phyloP scores from a whole-genome alignment of 208 protist species.

The Crithidia acanthocephali region DNA sequence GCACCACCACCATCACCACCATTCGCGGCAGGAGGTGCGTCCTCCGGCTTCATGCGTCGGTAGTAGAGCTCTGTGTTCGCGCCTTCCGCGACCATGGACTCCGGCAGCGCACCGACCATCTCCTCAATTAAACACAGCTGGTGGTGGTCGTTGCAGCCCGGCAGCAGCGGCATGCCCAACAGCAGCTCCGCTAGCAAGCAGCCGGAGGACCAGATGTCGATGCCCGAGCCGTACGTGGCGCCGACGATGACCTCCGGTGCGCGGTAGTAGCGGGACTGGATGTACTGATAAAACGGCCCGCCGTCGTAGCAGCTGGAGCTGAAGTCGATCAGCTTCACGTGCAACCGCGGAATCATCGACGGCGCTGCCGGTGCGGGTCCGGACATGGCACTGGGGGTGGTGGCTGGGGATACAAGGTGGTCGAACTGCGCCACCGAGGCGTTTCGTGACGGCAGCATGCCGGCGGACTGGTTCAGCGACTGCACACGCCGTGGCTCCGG shows the following conservation, averaged over 20 bases:
- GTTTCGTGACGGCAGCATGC: constrained; percentile 11
- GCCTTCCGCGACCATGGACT: constrained; percentile 58
- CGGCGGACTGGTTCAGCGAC: constrained; percentile 33
- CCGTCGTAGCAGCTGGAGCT: constrained; percentile 95
- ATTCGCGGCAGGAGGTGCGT: not conserved
- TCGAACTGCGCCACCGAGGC: not conserved
- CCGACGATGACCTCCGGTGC: constrained; percentile 97
- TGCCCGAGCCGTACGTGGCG: constrained; percentile 85
- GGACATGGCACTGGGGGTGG: not conserved
- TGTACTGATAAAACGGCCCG: constrained; percentile 82
- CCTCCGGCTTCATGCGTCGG: not conserved
- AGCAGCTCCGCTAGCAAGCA: constrained; percentile 97
- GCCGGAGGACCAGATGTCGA: constrained; percentile 98
- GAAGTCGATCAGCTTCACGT: constrained; percentile 98
- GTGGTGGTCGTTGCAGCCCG: constrained; percentile 92
- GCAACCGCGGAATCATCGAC: constrained; percentile 36
- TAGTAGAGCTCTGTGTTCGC: constrained; percentile 57
- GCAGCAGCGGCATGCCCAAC: constrained; percentile 95
- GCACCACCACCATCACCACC: not conserved
- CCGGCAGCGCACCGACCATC: constrained; percentile 86
- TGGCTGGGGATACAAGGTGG: not conserved
- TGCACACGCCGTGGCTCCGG: constrained; percentile 42
- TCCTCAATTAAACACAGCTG: constrained; percentile 96
- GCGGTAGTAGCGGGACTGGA: constrained; percentile 96
- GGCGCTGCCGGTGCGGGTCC: not conserved